Conservation (phyloP, 1,139 yeast species). For the Yamadazyma triangularis region DNA sequence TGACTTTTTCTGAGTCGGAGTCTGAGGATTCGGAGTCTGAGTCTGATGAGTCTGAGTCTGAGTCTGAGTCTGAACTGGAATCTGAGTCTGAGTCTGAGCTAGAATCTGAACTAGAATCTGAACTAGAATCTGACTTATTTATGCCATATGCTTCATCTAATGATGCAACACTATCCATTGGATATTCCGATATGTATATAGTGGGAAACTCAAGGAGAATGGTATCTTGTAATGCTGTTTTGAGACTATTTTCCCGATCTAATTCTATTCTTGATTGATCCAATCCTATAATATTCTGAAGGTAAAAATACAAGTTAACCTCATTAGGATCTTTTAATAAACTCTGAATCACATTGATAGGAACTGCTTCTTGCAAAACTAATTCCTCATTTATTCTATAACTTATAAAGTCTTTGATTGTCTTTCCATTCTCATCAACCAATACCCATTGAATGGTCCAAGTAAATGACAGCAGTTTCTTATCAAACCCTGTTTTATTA, state of each 20-base stretch:
- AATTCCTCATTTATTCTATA: constrained; percentile 43
- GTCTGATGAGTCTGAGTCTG: constrained; percentile 5
- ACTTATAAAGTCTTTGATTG: constrained; percentile 32
- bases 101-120: constrained; percentile 8
- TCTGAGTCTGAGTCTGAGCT: constrained; percentile 8
- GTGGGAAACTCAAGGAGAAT: constrained; percentile 80
- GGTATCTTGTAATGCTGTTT: constrained; percentile 47
- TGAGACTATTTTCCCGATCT: constrained; percentile 20
- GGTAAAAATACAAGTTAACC: constrained; percentile 24
- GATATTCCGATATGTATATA: constrained; percentile 36
- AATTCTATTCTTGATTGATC: constrained; percentile 19
- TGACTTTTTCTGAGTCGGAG: neutral
- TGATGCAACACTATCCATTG: too few species aligned
- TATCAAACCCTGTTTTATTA: constrained; percentile 76
- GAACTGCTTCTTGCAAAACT: constrained; percentile 33
- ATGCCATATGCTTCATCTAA: too few species aligned
- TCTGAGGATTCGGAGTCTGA: too few species aligned
- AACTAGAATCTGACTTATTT: constrained; percentile 9
- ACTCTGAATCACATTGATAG: constrained; percentile 24
- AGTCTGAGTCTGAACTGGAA: constrained; percentile 11
- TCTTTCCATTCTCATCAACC: constrained; percentile 22
- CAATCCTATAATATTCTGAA: constrained; percentile 26
- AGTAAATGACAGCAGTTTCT: constrained; percentile 52
- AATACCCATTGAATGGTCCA: constrained; percentile 83
- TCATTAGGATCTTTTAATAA: constrained; percentile 12